These are phyloP conservation scores for Syncephalis plumigaleata DNA, from an alignment of 371 early-diverging fungal species.

Conservation along the genomic window DNA sequence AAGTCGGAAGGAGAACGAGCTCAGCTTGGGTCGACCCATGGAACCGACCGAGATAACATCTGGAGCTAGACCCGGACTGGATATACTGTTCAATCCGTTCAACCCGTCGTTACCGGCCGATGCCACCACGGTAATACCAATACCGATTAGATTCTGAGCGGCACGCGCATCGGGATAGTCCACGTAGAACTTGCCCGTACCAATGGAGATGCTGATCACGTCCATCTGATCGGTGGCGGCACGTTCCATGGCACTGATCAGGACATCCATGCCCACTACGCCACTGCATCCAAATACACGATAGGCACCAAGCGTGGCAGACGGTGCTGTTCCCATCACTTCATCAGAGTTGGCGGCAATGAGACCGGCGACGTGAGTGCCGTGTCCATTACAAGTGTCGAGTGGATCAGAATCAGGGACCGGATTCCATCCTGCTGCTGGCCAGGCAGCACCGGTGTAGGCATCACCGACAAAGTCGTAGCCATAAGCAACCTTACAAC, in stretches of 20 bases:
- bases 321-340: conserved; percentile 38
- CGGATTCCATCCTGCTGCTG: conserved; percentile 11
- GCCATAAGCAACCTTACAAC: conserved; percentile 19
- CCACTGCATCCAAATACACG: conserved; percentile 41
- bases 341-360: conserved; percentile 21
- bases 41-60: conserved; percentile 50
- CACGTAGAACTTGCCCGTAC: conserved; percentile 24
- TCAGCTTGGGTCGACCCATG: conserved; percentile 29
- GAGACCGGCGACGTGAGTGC: conserved; percentile 43
- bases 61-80: conserved; percentile 37
- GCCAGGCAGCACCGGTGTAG: conserved; percentile 4
- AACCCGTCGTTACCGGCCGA: conserved; percentile 59
- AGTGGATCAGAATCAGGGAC: conserved; percentile 28
- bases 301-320: conserved; percentile 33
- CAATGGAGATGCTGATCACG: conserved; percentile 48
- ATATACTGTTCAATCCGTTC: conserved; percentile 36
- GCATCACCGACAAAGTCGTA: conserved; percentile 23
- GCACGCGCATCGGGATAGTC: conserved; percentile 21
- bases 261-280: conserved; percentile 27
- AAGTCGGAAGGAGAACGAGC: conserved; percentile 9
- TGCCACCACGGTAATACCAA: conserved; percentile 23
- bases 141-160: conserved; percentile 16
- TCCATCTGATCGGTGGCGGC: conserved; percentile 39
- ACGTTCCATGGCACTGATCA: conserved; percentile 39
- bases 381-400: conserved; percentile 26